phyloP scores from a whole-genome alignment of 371 early-diverging fungal genomes.

The Mucor racemosus region DNA sequence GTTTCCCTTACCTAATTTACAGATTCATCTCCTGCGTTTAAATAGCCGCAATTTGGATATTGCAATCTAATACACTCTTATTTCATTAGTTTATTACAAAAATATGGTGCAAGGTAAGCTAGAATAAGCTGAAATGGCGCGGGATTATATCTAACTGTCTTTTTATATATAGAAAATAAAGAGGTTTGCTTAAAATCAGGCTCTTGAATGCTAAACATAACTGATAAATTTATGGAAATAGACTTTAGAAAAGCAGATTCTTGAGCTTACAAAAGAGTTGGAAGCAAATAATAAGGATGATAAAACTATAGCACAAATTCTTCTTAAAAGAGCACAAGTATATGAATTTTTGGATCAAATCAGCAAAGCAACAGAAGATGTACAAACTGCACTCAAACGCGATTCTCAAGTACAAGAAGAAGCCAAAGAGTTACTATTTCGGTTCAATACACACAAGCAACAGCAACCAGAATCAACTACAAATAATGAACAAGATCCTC shows the following conservation, averaged over 20 bases:
- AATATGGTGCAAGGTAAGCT: background rate
- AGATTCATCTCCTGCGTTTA: background rate
- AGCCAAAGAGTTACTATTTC: conserved; percentile 36
- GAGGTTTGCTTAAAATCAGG: background rate
- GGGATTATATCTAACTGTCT: background rate
- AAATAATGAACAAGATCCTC: conserved; percentile 7
- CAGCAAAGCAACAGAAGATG: conserved; percentile 43
- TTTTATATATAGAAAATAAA: background rate
- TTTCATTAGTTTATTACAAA: background rate
- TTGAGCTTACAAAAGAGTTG: conserved; percentile 15
- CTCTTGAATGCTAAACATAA: background rate
- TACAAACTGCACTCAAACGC: conserved; percentile 40
- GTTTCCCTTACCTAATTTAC: background rate
- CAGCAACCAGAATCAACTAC: background rate
- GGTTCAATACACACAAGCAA: conserved; percentile 11
- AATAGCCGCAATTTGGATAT: background rate
- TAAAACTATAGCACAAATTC: conserved; percentile 18
- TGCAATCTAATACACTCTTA: background rate
- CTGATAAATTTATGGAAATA: background rate
- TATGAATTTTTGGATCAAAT: conserved; percentile 35
- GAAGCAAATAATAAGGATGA: conserved; percentile 24
- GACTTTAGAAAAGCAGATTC: conserved; percentile 13
- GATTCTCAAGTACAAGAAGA: conserved; percentile 37
- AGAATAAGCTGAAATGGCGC: background rate
- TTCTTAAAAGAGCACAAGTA: conserved; percentile 43